Base-by-base conservation (phyloP, 306 rosid species). In the Prosopis cineraria region DNA sequence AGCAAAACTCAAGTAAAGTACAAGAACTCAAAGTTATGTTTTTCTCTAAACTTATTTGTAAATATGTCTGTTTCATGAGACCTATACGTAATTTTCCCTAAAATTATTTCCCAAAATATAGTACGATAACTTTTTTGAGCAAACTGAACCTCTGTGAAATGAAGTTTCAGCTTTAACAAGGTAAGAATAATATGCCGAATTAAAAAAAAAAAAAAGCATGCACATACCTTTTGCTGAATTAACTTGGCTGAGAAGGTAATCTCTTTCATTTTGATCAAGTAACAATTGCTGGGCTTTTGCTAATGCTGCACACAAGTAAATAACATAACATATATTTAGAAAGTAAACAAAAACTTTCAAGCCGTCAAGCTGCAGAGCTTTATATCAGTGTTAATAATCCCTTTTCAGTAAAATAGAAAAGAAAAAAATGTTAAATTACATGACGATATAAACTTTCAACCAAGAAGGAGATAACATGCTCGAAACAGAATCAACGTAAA, bases 231-330 rank as follows among this genome's bases (percentile, higher is more conserved):
- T 95, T 27, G 99, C 99, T 25, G 99, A 88, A 76, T 80, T 85
- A 66, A 93, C 96, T 83, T 91, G 99, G 85, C 90, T 88, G 72
- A 91, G 87, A 81, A 95, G 80, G 81, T 95, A 95, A 82, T 89
- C 98, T 76, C 96, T 93, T 86, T 95, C 98, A 83, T 92, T 94
- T 83, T 87, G 87, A 83, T 95, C 98, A n/a, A 88, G 94, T 84
- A 95, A 84, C 76, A 95, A 88, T 63, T 93, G 97, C 79, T 95
- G 98, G 39, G 99, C 99, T 84, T 93, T 95, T 6, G 99, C 97
- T 85, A 93, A 86, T 53, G 98, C 99, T 95, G 93, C 85, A 77
- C 75, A 77, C 55, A 78, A 70, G 78, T 73, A 70, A 82, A 88
- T 27, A 85, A 70, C 30, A 69, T 60, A 72, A 40, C 14, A 74